Base-by-base conservation (phyloP, 352 stramenopile genomes). In the Stramenopiles sp. region DNA sequence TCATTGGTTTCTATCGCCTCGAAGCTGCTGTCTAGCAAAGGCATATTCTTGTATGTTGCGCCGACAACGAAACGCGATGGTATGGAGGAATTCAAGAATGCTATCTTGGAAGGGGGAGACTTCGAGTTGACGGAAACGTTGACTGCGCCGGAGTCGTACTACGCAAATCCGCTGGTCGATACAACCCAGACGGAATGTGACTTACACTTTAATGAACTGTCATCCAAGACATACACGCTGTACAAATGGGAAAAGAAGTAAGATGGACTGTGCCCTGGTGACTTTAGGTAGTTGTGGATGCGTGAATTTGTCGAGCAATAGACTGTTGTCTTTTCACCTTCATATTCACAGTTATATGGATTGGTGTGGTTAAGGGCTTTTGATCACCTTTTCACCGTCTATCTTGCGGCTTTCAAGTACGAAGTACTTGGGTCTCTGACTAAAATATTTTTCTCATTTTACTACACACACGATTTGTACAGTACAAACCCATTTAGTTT, bases 161-260 rank as follows among this genome's bases (percentile, higher is more conserved):
- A 94, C 84, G 85, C 81, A n/a, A 94, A 94, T 80, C 90, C 90
- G 30, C 82, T 94, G 8, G 89, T 93, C 0, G 67, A 75, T 30
- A 44, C 55, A 32, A 82, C 44, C 7, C 87, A 88, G 76, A 86
- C 88, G 39, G 88, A 91, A 30, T 87, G 87, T 0, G 84, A 89
- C 82, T 82, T 94, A 80, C 90, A 94, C 82, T 94, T 94, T 84
- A 93, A 93, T 86, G 90, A 94, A 82, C 93, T 94, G 90, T 55
- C 39, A 55, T 55, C 39, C 4, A 55, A 55, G 14, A 55, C 39
- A 55, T 55, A 55, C 14, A 55, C 39, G 14, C 14, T 55, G 14
- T 55, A 55, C 14, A 55, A 55, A 55, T 55, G 39, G 39, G 14
- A 4, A 55, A 55, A 55, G 39, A 55, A n/a, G n/a, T n/a, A n/a